Conservation (phyloP, 2,329 filamentous ascomycete genomes). For the Lithohypha guttulata region DNA sequence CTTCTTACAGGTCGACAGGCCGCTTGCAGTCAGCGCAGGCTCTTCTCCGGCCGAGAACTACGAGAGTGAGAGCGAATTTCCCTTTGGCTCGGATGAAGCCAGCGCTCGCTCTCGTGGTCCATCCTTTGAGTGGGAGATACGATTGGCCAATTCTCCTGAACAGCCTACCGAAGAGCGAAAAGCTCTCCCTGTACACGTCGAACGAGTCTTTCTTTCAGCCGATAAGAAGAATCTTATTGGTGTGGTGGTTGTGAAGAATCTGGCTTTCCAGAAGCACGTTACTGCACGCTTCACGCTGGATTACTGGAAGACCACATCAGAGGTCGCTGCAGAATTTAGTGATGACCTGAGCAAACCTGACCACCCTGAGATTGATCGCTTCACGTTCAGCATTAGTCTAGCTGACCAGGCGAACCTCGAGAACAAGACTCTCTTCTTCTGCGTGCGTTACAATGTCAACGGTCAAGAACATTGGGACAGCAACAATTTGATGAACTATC, state of each 20-base stretch:
- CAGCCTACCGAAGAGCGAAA: constrained; percentile 54
- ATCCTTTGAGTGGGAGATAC: constrained; percentile 76
- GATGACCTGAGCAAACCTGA: constrained; percentile 59
- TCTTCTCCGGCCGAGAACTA: constrained; percentile 84
- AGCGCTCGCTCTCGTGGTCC: constrained; percentile 34
- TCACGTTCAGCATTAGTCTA: constrained; percentile 88
- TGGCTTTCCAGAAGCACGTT: constrained; percentile 80
- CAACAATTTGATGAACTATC: constrained; percentile 77
- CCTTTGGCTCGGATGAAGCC: constrained; percentile 54
- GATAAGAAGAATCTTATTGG: constrained; percentile 84
- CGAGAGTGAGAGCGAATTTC: constrained; percentile 80
- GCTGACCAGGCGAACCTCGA: constrained; percentile 86
- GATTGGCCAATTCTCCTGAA: constrained; percentile 67
- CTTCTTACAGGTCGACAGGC: constrained; percentile 86
- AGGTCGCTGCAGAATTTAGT: constrained; percentile 80
- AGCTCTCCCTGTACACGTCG: constrained; percentile 58
- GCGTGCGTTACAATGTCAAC: constrained; percentile 74
- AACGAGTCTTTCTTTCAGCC: constrained; percentile 73
- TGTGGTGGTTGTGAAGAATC: constrained; percentile 71
- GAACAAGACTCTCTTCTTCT: constrained; percentile 84
- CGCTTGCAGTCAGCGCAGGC: constrained; percentile 88
- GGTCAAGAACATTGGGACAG: constrained; percentile 93
- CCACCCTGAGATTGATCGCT: constrained; percentile 62
- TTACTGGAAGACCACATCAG: constrained; percentile 97
- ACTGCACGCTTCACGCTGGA: constrained; percentile 92